Evolutionary conservation across 768 basidiomycete genomes (phyloP).

Genomic region (Suillus subalutaceus): DNA sequence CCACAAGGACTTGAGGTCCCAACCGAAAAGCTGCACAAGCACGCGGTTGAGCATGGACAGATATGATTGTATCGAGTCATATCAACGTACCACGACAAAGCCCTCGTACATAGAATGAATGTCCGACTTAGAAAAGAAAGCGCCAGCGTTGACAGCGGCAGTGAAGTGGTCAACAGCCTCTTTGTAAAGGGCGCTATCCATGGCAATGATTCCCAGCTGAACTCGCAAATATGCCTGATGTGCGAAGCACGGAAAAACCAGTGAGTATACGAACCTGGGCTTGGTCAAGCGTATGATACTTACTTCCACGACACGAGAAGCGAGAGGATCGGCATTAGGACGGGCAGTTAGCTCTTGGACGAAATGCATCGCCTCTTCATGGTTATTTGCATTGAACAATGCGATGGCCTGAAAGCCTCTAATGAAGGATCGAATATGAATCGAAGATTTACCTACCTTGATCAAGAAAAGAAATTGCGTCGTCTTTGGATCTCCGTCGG

Average conservation of each 20-base stretch:
- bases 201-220: background rate
- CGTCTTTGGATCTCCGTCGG: background rate
- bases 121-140: background rate
- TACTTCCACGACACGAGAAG: background rate
- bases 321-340: background rate
- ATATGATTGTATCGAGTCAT: background rate
- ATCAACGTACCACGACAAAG: background rate
- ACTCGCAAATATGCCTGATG: background rate
- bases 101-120: background rate
- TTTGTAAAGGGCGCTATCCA: background rate
- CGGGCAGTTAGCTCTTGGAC: background rate
- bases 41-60: background rate
- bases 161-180: background rate
- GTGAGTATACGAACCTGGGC: background rate
- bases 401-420: background rate
- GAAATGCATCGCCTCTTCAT: background rate
- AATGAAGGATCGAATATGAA: background rate
- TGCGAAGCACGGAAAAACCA: background rate
- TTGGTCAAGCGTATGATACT: background rate
- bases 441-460: background rate
- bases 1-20: constrained; percentile 4
- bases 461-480: background rate
- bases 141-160: background rate
- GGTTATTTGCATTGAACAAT: background rate
- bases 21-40: background rate